Conservation (phyloP, 1,284 basidiomycete genomes). For the Apiotrichum gracile region DNA sequence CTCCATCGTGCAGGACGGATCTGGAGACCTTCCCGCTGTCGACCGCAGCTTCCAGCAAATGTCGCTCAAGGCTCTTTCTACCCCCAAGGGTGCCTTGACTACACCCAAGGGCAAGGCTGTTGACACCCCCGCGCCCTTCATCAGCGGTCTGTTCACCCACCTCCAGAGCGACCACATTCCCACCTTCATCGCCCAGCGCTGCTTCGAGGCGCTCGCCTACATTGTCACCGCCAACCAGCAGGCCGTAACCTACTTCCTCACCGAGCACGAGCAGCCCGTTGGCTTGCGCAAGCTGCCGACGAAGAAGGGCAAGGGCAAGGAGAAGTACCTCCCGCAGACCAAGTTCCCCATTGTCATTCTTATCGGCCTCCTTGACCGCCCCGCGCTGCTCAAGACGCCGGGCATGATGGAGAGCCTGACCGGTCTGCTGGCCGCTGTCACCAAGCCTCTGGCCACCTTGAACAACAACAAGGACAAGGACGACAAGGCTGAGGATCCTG, state of each 20-base stretch:
- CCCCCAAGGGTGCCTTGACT: slow-evolving; percentile 61
- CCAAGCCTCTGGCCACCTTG: slow-evolving; percentile 60
- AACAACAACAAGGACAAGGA: slow-evolving; percentile 7
- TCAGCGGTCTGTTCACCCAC: slow-evolving; percentile 57
- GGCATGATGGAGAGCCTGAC: slow-evolving; percentile 89
- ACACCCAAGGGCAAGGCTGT: slow-evolving; percentile 52
- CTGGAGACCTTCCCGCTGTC: slow-evolving; percentile 82
- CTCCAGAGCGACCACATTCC: slow-evolving; percentile 77
- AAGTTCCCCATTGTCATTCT: slow-evolving; percentile 87
- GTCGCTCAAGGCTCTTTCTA: slow-evolving; percentile 61
- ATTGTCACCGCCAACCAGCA: slow-evolving; percentile 77
- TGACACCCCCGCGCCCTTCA: slow-evolving; percentile 32
- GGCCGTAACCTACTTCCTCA: slow-evolving; percentile 85
- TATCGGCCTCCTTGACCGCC: slow-evolving; percentile 75
- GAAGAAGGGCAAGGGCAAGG: slow-evolving; percentile 90
- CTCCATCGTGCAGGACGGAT: slow-evolving; percentile 88
- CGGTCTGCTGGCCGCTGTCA: slow-evolving; percentile 73
- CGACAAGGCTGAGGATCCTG: not conserved
- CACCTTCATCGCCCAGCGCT: slow-evolving; percentile 84
- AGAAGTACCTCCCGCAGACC: slow-evolving; percentile 69
- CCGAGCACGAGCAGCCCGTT: slow-evolving; percentile 79
- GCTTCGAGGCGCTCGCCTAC: slow-evolving; percentile 77
- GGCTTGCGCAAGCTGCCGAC: slow-evolving; percentile 62
- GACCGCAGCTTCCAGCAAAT: slow-evolving; percentile 93
- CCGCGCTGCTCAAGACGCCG: slow-evolving; percentile 73